A percentile compares a stretch with the other conserved stretches of the same genome.
Evolutionary conservation across 108 stramenopile species (phyloP).

Genomic region (Epithemia pelagica): DNA sequence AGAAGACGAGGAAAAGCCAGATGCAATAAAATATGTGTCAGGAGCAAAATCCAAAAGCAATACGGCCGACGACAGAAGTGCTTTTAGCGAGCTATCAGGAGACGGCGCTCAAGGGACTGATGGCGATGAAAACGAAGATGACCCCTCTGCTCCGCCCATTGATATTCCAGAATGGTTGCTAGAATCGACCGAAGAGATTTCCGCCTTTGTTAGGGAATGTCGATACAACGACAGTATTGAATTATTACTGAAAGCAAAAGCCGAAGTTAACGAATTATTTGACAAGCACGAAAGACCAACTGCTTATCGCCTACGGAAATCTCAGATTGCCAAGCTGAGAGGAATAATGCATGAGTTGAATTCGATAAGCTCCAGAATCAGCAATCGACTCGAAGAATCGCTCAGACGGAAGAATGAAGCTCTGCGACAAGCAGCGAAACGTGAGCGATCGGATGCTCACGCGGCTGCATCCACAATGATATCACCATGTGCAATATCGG

Average conservation of each 20-base stretch:
- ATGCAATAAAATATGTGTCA: background rate
- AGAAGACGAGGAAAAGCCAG: conserved; percentile 8
- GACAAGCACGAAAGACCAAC: conserved; percentile 19
- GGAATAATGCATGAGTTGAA: background rate
- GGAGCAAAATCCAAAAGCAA: background rate
- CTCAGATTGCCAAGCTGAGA: background rate
- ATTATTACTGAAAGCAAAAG: conserved; percentile 63
- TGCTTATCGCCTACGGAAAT: conserved; percentile 6
- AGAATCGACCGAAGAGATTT: conserved; percentile 68
- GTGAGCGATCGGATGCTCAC: conserved; percentile 65
- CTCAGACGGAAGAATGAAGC: conserved; percentile 81
- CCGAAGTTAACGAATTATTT: conserved; percentile 56
- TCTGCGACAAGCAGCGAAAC: conserved; percentile 65
- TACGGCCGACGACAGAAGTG: conserved; percentile 5
- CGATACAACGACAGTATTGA: conserved; percentile 78
- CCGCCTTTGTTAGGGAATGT: conserved; percentile 74
- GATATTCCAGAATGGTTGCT: conserved; percentile 68
- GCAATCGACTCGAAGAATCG: conserved; percentile 64
- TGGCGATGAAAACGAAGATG: conserved; percentile 5
- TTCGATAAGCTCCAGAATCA: conserved; percentile 15
- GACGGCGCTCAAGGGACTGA: conserved; percentile 3
- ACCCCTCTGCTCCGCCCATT: conserved; percentile 30
- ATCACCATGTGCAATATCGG: conserved; percentile 68
- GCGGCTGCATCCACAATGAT: conserved; percentile 55
- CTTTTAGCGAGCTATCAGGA: conserved; percentile 8